Conservation (phyloP, 352 stramenopile genomes). For the Elongisporangium undulatum region DNA sequence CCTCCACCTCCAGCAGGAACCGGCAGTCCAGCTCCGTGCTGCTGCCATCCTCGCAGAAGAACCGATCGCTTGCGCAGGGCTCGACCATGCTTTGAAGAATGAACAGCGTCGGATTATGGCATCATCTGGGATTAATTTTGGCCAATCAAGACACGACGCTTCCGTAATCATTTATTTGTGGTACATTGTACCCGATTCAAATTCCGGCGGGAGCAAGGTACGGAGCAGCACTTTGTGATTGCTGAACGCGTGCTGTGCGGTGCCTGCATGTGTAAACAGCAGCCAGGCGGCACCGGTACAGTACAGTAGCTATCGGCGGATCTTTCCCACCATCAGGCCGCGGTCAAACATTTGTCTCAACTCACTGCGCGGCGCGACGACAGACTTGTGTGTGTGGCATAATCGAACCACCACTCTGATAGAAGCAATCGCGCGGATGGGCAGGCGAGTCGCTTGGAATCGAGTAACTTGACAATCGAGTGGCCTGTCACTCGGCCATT, state of each 20-base stretch:
- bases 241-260: not conserved
- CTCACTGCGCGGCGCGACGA: not conserved
- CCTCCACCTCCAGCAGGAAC: not conserved
- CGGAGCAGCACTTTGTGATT: not conserved
- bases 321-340: not conserved
- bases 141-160: too few species aligned
- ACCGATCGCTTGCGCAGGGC: too few species aligned
- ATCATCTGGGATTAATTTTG: too few species aligned
- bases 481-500: not conserved
- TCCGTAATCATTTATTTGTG: not conserved
- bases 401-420: not conserved
- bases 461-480: too few species aligned
- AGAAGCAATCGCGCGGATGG: not conserved
- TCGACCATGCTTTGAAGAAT: not conserved
- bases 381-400: too few species aligned
- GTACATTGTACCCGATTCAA: not conserved
- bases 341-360: not conserved
- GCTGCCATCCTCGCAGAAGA: not conserved
- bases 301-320: not conserved
- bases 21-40: not conserved
- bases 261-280: not conserved
- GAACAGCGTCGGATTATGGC: too few species aligned
- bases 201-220: not conserved
- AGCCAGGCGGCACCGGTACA: too few species aligned
- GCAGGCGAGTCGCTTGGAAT: too few species aligned